Base-by-base conservation (phyloP, 371 early-diverging fungal species). In the Batrachochytrium dendrobatidis region DNA sequence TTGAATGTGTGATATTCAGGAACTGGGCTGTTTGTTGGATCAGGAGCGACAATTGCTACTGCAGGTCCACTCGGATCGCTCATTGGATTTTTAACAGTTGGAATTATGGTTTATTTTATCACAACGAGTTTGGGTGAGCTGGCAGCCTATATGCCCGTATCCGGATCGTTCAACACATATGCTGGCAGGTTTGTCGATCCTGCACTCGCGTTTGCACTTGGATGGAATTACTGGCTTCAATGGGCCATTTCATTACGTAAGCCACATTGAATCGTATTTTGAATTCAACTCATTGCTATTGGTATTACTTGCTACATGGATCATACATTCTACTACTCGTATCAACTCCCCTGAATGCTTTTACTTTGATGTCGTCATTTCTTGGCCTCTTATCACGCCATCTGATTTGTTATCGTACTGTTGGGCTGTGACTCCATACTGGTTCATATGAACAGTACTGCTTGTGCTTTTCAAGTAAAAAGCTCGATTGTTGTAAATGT, bases 1-100 rank as follows among this genome's bases (percentile, higher is more conserved):
- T 79, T 83, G 45, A 83, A 83, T n/a, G n/a, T 91, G 90, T 28
- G 94, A 92, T 53, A 72, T 93, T n/a, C n/a, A n/a, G n/a, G n/a
- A n/a, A 93, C 91, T 31, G 94, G 94, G 52, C 73, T 93, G 17
- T 93, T 91, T 71, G 75, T 93, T 57, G 89, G 83, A 30, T 87
- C 90, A 55, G 94, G 92, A 6, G 45, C 73, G 17, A 82, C 86
- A 10, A 83, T 93, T 51, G 74, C 81, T 1, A 65, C 67, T 5
- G 92, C 88, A 26, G 93, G 93, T 6, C 90, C 92, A 24, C 72
- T 80, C 12, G 90, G 92, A 53, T 80, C 86, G 4, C 68, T 90
- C 60, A 70, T 89, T 3, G 88, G 85, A 28, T 93, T 86, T 20
- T 28, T 61, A 24, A 61, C 85, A 46, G 83, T 87, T n/a, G 90